Conservation (phyloP, 176 grass and related monocot species). For the Melocanna baccifera region DNA sequence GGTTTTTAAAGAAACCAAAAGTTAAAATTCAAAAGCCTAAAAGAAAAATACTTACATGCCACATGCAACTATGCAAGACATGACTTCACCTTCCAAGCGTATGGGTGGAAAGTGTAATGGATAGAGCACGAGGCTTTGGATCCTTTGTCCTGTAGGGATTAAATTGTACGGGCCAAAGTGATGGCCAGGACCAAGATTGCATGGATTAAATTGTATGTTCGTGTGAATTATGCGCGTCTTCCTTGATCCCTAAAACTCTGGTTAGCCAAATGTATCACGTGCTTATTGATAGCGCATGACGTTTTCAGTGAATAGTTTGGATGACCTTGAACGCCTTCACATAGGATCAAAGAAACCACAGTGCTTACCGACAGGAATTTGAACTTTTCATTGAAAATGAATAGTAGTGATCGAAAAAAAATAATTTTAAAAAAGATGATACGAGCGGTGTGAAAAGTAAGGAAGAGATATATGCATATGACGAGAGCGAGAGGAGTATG, state of each 20-base stretch:
- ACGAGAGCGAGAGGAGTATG: too few relatives aligned
- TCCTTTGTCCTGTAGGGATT: constrained; percentile 3
- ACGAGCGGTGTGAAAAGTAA: too few relatives aligned
- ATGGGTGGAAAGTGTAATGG: background rate
- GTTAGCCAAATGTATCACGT: constrained; percentile 20
- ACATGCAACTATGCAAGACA: background rate
- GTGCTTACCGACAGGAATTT: background rate
- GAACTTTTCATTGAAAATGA: background rate
- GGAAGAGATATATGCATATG: too few relatives aligned
- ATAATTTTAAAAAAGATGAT: too few relatives aligned
- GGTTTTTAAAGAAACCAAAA: too few relatives aligned
- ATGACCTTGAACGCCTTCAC: background rate
- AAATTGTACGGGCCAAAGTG: constrained; percentile 17
- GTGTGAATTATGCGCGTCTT: too few relatives aligned
- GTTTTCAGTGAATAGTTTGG: background rate
- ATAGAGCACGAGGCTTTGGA: background rate
- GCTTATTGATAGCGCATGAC: background rate
- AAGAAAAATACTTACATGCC: too few relatives aligned
- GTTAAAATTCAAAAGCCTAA: too few relatives aligned
- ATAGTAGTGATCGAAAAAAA: too few relatives aligned
- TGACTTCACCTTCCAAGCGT: background rate
- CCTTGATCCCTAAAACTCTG: too few relatives aligned
- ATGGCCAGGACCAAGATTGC: constrained; percentile 29
- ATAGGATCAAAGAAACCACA: background rate
- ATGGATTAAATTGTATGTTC: too few relatives aligned